Conservation (phyloP, 371 early-diverging fungal species). For the Mortierella sp. region DNA sequence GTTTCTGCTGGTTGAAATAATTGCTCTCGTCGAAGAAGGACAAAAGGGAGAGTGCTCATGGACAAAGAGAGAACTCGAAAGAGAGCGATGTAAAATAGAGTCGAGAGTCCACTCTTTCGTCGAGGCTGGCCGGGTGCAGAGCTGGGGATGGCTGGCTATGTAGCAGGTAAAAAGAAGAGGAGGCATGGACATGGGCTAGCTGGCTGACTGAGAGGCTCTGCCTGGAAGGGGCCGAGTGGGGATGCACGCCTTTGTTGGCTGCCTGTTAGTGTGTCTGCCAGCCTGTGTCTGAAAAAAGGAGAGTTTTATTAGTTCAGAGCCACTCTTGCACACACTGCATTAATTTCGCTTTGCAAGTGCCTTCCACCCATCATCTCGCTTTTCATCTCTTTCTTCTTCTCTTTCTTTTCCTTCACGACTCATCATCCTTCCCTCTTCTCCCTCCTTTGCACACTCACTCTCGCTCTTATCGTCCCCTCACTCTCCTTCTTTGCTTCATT, state of each 20-base stretch:
- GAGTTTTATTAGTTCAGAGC: not conserved
- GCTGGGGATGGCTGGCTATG: not conserved
- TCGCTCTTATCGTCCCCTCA: slow-evolving; percentile 7
- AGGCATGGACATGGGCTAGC: too few species aligned
- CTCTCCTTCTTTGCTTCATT: slow-evolving; percentile 1
- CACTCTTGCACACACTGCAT: not conserved
- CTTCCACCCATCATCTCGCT: slow-evolving; percentile 1
- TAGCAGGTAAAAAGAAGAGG: too few species aligned
- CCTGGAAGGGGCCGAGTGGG: too few species aligned
- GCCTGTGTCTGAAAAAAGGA: not conserved
- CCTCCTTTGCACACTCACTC: not conserved
- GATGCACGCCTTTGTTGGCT: slow-evolving; percentile 5
- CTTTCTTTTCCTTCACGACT: slow-evolving; percentile 16
- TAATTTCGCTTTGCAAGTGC: not conserved
- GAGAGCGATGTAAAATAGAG: slow-evolving; percentile 6
- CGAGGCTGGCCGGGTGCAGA: too few species aligned
- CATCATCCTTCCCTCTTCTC: not conserved
- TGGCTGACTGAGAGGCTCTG: too few species aligned
- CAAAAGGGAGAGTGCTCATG: slow-evolving; percentile 17
- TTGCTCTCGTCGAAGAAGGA: slow-evolving; percentile 15
- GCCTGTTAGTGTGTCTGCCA: not conserved
- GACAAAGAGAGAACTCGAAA: not conserved
- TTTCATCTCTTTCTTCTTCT: slow-evolving; percentile 1
- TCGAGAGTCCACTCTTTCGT: not conserved
- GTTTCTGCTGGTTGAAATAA: not conserved